Evolutionary conservation across 2,329 filamentous ascomycete genomes (phyloP).

Genomic region (Colletotrichum shisoi): DNA sequence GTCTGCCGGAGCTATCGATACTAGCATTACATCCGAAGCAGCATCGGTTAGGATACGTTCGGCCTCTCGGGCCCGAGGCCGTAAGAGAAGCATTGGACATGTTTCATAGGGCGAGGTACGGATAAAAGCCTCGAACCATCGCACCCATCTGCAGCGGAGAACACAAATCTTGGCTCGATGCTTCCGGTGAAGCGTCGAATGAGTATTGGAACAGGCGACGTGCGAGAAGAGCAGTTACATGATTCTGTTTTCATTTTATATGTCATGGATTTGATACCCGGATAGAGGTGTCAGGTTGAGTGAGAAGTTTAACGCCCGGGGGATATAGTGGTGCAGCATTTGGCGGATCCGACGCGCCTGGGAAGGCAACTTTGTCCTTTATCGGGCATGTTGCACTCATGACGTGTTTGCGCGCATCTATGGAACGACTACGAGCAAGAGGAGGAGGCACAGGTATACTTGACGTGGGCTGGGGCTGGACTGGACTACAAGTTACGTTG

Average conservation of each 20-base stretch:
- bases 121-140: neutral
- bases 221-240: slow-evolving; percentile 5
- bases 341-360: neutral
- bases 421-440: neutral
- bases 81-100: neutral
- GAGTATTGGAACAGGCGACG: neutral
- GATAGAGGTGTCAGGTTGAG: slow-evolving; percentile 32
- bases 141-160: neutral
- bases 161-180: neutral
- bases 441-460: slow-evolving; percentile 11
- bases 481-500: slow-evolving; percentile 19
- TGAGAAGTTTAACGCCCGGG: neutral
- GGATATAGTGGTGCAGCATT: neutral
- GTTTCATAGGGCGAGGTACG: neutral
- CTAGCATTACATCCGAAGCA: slow-evolving; percentile 7
- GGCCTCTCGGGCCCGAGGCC: neutral
- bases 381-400: neutral
- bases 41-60: slow-evolving; percentile 5
- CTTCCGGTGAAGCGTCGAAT: neutral
- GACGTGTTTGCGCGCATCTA: slow-evolving; percentile 8
- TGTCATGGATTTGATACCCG: slow-evolving; percentile 36
- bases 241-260: neutral
- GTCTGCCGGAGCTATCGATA: slow-evolving; percentile 16
- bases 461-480: slow-evolving; percentile 14
- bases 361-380: slow-evolving; percentile 1